phyloP scores from a whole-genome alignment of 495 filamentous ascomycete genomes.

The Aspergillus sclerotioniger region DNA sequence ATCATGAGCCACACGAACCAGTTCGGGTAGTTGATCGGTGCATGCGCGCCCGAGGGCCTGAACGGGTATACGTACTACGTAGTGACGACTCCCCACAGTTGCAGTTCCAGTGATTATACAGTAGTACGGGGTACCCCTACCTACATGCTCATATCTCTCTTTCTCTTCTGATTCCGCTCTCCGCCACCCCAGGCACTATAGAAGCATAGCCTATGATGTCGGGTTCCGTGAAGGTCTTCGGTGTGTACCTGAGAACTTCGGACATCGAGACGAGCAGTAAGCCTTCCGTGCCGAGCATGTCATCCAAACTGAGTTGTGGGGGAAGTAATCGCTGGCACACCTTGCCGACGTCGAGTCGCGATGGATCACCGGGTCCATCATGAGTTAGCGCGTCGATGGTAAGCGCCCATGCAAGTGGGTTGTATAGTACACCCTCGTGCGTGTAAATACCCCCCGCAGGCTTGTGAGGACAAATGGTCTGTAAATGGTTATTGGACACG shows the following conservation, averaged over 20 bases:
- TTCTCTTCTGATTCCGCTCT: no score
- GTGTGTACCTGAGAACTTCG: constrained; percentile 14
- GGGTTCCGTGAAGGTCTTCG: constrained; percentile 18
- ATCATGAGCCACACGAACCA: background rate
- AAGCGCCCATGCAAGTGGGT: constrained; percentile 43
- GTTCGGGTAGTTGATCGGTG: background rate
- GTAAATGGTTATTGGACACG: constrained; percentile 47
- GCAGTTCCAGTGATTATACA: no score
- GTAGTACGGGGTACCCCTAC: no score
- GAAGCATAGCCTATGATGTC: constrained; percentile 25
- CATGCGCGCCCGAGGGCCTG: background rate
- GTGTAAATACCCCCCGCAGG: constrained; percentile 41
- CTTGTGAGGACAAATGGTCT: constrained; percentile 32
- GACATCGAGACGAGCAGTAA: constrained; percentile 21
- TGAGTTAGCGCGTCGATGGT: constrained; percentile 42
- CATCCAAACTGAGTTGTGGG: constrained; percentile 29
- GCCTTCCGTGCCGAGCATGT: constrained; percentile 39
- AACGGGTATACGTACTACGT: no score
- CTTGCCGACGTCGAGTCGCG: constrained; percentile 26
- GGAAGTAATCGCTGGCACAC: constrained; percentile 32
- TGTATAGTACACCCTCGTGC: constrained; percentile 46
- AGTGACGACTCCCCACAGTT: no score
- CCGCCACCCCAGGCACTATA: background rate
- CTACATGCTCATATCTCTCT: no score
- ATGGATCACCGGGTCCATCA: constrained; percentile 32